A percentile compares a stretch with the other conserved stretches of the same genome.
These are phyloP conservation scores for Tuber magnatum DNA, from an alignment of 495 filamentous ascomycete species.

Conservation along the genomic window DNA sequence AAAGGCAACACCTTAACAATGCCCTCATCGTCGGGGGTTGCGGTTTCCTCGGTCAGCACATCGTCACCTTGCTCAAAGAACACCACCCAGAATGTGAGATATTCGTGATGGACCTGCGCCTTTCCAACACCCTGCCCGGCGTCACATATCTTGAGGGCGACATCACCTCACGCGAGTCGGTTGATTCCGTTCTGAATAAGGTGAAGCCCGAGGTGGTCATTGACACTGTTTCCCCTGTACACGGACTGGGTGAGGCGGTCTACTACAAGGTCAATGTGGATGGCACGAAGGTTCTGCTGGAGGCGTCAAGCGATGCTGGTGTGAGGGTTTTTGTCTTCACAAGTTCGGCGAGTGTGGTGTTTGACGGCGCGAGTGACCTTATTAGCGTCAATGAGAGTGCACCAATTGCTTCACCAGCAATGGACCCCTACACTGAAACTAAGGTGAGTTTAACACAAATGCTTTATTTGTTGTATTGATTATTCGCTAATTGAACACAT, in stretches of 20 bases:
- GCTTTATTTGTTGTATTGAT: not conserved
- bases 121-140: conserved; percentile 65
- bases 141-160: conserved; percentile 78
- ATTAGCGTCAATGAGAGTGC: conserved; percentile 85
- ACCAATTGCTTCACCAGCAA: conserved; percentile 66
- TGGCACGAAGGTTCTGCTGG: conserved; percentile 71
- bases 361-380: conserved; percentile 70
- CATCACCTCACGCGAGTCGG: conserved; percentile 64
- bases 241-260: conserved; percentile 53
- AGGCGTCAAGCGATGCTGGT: conserved; percentile 62
- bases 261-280: conserved; percentile 87
- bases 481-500: conserved; percentile 13
- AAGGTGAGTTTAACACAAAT: conserved; percentile 51
- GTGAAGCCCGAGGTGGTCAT: conserved; percentile 82
- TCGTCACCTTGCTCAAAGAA: conserved; percentile 54
- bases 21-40: conserved; percentile 63
- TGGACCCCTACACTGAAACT: conserved; percentile 86
- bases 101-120: conserved; percentile 80
- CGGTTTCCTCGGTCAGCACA: conserved; percentile 64
- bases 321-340: conserved; percentile 95
- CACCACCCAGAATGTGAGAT: conserved; percentile 54
- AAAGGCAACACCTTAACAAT: conserved; percentile 45
- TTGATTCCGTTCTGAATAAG: conserved; percentile 59
- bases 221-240: conserved; percentile 78
- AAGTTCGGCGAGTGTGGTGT: conserved; percentile 78